Percentiles rank a stretch among this genome's conserved stretches.
These are phyloP conservation scores for Vitis rotundifolia DNA, from an alignment of 164 flowering plant species.

Conservation along the genomic window DNA sequence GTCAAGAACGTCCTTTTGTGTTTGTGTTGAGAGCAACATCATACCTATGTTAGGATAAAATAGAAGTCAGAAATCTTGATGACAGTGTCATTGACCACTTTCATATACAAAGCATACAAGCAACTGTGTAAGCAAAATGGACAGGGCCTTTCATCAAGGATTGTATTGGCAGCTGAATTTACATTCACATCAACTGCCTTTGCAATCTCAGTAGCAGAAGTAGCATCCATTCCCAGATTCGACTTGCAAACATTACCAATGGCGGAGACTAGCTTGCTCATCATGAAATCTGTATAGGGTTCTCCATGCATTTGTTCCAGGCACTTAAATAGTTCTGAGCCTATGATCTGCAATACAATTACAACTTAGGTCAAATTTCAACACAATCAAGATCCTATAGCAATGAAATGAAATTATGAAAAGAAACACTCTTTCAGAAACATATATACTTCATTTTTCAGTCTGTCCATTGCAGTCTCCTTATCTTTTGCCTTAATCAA, in stretches of 20 bases:
- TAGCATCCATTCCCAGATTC: slow-evolving; percentile 12
- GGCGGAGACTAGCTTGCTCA: slow-evolving; percentile 10
- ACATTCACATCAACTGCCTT: slow-evolving; percentile 11
- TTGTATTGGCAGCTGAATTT: slow-evolving; percentile 15
- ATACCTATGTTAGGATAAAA: slow-evolving; percentile 20
- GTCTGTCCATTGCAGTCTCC: no score
- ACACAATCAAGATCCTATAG: no score
- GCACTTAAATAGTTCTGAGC: no score
- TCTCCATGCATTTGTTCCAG: no score
- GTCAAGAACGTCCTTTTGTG: slow-evolving; percentile 35
- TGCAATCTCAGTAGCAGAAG: not conserved
- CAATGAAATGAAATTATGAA: no score
- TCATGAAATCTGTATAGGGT: no score
- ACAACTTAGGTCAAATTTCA: no score
- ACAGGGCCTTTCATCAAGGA: slow-evolving; percentile 6
- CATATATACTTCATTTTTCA: no score
- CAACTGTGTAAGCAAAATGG: not conserved
- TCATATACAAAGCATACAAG: not conserved
- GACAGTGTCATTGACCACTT: not conserved
- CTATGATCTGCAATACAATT: no score
- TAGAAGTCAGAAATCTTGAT: not conserved
- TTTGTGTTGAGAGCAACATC: slow-evolving; percentile 41
- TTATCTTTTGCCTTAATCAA: no score
- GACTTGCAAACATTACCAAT: slow-evolving; percentile 4
- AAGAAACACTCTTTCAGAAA: no score